Base-by-base conservation (phyloP, 2,329 filamentous ascomycete genomes). In the Zarea fungicola region DNA sequence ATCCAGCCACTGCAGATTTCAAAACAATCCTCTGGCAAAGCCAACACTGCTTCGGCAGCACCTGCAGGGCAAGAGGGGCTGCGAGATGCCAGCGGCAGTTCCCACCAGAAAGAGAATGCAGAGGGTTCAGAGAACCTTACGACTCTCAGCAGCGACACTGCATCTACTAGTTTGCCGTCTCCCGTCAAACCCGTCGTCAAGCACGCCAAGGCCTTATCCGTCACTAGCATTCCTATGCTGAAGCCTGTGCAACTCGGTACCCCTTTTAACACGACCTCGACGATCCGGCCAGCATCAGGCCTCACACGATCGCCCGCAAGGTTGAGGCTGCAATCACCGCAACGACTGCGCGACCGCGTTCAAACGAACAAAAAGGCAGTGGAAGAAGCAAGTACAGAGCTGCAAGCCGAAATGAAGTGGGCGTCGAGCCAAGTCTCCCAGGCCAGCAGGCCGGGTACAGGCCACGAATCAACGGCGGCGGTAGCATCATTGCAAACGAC, bases 311-410 rank as follows among this genome's bases (percentile, higher is more conserved):
- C 52, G 7, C 65, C 63, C 10, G 68, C 68, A 43, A 85, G 82
- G 56, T 72, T 89, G 28, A 82, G 85, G 10, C 75, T 88, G 10
- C 84, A 88, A 53, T 85, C 80, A 13, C 77, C 84, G 0, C 85
- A 86, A 57, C 91, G 87, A 62, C 72, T 92, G 18, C 86, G 91
- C 16, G 91, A 96, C 68, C 84, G 92, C 28, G 75, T 96, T 1
- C 85, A 92, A 58, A 84, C 81, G 41, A 90, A 96, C 64, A 89
- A 90, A 65, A 82, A 80, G 48, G 79, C 84, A 0, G 81, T 91
- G 14, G 80, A 83, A 5, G 81, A 83, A 8, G 82, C 84, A 0
- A 87, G 91, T 14, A 28, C 34, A 2, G 34, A 41, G 10, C 10
- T 50, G 16, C 41, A 22, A 7, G 48, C 48, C n/a, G 48, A 43